Evolutionary conservation across 139 green algal species (phyloP), one percentile per base, ranked within the genome.

Genomic region (Auxenochlorella pyrenoidosa): DNA sequence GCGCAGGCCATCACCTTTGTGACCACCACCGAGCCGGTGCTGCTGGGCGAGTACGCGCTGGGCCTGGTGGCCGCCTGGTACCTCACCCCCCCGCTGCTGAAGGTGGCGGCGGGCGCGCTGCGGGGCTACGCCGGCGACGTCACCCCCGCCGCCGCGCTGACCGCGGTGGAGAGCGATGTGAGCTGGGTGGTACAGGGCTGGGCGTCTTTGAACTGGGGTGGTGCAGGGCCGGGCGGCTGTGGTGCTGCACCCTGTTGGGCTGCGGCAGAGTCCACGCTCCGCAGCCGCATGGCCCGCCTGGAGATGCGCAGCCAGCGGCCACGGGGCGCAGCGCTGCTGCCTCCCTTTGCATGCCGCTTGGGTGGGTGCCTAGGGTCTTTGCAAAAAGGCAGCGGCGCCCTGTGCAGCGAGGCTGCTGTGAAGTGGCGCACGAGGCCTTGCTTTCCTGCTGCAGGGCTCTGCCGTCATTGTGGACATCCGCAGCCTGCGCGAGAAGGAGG

Each of bases 401-500:
- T 68, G 60, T 26, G 15, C 60, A 6, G 60, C 18, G 60, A 3
- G 5, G 60, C 60, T 26, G 60, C 60, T 26, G 60, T 26, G 12
- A 32, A 28, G 12, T 26, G 15, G 47, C 2, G 16, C 16, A 3
- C 54, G 3, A 2, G 54, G 54, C 54, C 18, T 22, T 22, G 2
- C 15, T 13, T 63, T 63, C 5, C 5, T 24, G 0, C 38, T 34
- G 72, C 72, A 79, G 72, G 40, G 72, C 47, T 28, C 16, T 51
- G 47, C 51, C 59, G 88, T 96, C n/a, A 89, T 98, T 30, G 88
- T 98, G 30, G 96, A 98, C 91, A 94, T 98, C 73, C 94, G 96
- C 84, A 89, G 78, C 38, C 59, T 79, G 34, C 83, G 85, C 22
- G 93, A 98, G 89, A 97, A 98, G 91, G 96, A 98, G 92, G 77